phyloP scores from a whole-genome alignment of 371 early-diverging fungal species.

The Mortierella sp. region DNA sequence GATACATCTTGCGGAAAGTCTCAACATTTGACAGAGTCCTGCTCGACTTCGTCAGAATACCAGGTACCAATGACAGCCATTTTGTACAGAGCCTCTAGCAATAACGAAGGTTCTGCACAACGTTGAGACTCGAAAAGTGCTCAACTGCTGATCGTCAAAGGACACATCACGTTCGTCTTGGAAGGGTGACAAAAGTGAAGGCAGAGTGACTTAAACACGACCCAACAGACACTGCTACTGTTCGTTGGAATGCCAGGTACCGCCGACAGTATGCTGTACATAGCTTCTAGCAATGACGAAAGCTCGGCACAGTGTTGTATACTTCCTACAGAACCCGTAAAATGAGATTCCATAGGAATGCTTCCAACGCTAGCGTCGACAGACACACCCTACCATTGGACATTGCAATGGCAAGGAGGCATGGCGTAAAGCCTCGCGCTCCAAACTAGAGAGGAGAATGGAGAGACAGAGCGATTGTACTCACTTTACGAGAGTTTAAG shows the following conservation, averaged over 20 bases:
- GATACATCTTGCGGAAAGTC: conserved; percentile 39
- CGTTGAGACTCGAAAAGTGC: conserved; percentile 31
- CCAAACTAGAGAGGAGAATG: conserved; percentile 29
- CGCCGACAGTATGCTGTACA: conserved; percentile 29
- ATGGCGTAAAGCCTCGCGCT: conserved; percentile 35
- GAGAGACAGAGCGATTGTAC: conserved; percentile 16
- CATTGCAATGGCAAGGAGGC: conserved; percentile 32
- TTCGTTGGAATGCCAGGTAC: conserved; percentile 31
- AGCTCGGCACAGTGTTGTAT: conserved; percentile 30
- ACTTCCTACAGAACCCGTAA: conserved; percentile 21
- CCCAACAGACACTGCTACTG: conserved; percentile 27
- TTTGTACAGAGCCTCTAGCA: conserved; percentile 37
- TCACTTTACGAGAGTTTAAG: conserved; percentile 34
- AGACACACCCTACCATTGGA: conserved; percentile 28
- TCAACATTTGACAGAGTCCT: conserved; percentile 38
- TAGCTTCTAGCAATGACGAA: conserved; percentile 37
- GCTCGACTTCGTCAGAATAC: conserved; percentile 40
- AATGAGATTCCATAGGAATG: conserved; percentile 24
- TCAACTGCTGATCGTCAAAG: conserved; percentile 37
- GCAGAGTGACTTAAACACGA: conserved; percentile 29
- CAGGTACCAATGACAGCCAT: conserved; percentile 44
- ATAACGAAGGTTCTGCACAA: conserved; percentile 37
- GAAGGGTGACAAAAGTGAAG: conserved; percentile 29
- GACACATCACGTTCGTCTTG: conserved; percentile 35
- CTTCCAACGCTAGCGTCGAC: conserved; percentile 29